phyloP scores from a whole-genome alignment of 768 basidiomycete species.

The Podaxis sp. region DNA sequence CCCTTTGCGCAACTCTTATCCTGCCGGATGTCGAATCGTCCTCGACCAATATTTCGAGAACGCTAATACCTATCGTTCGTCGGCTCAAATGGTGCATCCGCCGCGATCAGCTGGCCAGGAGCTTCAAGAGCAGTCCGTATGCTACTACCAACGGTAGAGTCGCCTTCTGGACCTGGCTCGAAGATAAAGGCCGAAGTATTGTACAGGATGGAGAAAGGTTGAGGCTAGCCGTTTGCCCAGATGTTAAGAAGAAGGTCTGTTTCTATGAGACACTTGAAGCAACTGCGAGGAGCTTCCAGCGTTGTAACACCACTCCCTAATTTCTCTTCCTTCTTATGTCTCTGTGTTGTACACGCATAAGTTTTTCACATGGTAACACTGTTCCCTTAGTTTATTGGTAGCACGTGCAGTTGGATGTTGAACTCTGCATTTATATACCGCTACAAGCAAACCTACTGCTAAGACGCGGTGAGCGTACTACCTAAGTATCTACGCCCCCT shows the following conservation, averaged over 20 bases:
- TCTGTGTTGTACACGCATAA: not conserved
- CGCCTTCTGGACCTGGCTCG: slow-evolving; percentile 51
- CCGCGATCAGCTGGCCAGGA: slow-evolving; percentile 54
- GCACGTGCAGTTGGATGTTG: not conserved
- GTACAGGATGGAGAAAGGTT: slow-evolving; percentile 62
- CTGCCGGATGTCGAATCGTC: slow-evolving; percentile 64
- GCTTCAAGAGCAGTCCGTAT: slow-evolving; percentile 43
- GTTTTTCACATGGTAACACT: not conserved
- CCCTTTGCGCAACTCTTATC: slow-evolving; percentile 2
- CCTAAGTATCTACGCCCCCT: too few relatives aligned
- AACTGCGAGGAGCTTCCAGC: not conserved
- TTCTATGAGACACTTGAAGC: slow-evolving; percentile 48
- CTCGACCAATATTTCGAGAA: slow-evolving; percentile 49
- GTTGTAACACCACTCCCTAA: not conserved
- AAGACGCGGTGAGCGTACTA: too few relatives aligned
- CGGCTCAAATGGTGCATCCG: slow-evolving; percentile 70
- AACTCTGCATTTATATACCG: too few relatives aligned
- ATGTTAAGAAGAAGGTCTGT: slow-evolving; percentile 49
- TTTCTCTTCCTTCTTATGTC: not conserved
- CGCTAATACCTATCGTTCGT: slow-evolving; percentile 59
- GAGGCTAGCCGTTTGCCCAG: slow-evolving; percentile 64
- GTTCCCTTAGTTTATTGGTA: not conserved
- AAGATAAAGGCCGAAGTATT: slow-evolving; percentile 43
- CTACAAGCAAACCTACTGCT: too few relatives aligned
- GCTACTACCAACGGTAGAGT: slow-evolving; percentile 24